Evolutionary conservation across 192 early-diverging fungal species (phyloP).

Genomic region (Backusella sp.): DNA sequence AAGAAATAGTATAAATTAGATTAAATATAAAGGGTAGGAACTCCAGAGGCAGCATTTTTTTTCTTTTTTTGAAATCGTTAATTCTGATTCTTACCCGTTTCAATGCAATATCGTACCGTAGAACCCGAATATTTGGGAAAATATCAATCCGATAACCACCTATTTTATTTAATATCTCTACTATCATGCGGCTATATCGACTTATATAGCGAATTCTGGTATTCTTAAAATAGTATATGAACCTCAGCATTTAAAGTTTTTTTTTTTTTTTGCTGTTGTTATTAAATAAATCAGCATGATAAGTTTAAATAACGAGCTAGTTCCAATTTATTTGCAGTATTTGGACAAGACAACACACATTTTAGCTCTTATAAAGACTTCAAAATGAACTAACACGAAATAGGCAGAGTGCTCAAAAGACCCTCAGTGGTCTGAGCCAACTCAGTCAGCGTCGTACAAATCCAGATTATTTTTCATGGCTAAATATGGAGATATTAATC

Average conservation of each 20-base stretch:
- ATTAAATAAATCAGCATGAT: neutral
- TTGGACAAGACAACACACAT: neutral
- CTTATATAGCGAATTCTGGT: neutral
- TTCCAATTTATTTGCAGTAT: neutral
- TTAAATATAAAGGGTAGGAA: no score
- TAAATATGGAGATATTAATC: neutral
- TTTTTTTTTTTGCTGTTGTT: no score
- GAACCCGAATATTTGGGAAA: no score
- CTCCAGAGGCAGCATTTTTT: no score
- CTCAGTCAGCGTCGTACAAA: neutral
- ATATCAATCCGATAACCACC: neutral
- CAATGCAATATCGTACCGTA: no score
- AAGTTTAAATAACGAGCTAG: neutral
- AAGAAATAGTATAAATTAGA: no score
- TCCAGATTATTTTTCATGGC: neutral
- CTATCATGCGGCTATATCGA: neutral
- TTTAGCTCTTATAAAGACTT: neutral
- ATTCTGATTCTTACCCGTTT: no score
- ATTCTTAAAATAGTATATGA: neutral
- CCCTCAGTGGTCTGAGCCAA: neutral
- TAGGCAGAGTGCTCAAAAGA: neutral
- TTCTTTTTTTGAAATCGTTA: no score
- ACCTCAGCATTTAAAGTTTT: neutral
- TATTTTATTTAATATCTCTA: neutral
- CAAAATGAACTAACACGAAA: neutral